phyloP scores from a whole-genome alignment of 371 early-diverging fungal species.

The Blakeslea trispora region DNA sequence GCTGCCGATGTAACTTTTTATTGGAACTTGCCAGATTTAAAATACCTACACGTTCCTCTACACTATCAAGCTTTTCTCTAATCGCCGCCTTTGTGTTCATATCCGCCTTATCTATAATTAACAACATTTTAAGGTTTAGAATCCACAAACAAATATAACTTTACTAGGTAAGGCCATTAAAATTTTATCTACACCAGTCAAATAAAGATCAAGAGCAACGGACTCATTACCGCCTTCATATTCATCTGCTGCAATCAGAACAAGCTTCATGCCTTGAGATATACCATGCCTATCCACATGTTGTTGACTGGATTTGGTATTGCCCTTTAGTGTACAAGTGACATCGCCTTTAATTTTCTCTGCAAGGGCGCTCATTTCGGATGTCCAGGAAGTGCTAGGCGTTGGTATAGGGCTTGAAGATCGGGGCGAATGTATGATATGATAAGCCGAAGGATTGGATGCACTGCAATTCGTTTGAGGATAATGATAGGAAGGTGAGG shows the following conservation, averaged over 20 bases:
- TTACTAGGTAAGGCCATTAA: constrained; percentile 60
- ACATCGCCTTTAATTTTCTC: constrained; percentile 39
- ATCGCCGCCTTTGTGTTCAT: constrained; percentile 31
- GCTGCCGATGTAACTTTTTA: constrained; percentile 16
- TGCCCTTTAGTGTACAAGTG: constrained; percentile 15
- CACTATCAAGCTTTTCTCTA: constrained; percentile 34
- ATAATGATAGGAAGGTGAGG: constrained; percentile 10
- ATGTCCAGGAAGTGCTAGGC: constrained; percentile 43
- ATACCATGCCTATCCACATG: constrained; percentile 42
- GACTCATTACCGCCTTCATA: constrained; percentile 55
- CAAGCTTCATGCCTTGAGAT: constrained; percentile 58
- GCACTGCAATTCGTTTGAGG: constrained; percentile 12
- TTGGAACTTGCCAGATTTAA: constrained; percentile 26
- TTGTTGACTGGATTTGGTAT: not conserved
- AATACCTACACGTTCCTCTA: constrained; percentile 48
- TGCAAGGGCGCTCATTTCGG: constrained; percentile 39
- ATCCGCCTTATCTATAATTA: constrained; percentile 36
- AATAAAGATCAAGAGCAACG: constrained; percentile 53
- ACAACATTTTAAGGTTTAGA: not conserved
- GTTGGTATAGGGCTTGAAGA: constrained; percentile 23
- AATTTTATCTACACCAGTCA: constrained; percentile 54
- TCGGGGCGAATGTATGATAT: too few species aligned
- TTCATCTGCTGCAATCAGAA: constrained; percentile 56
- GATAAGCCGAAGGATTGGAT: too few species aligned
- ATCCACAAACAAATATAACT: constrained; percentile 6